Percentiles rank a stretch among this genome's conserved stretches.
These are phyloP conservation scores for Cyanidium caldarium DNA, from an alignment of 23 red algal species.

Conservation along the genomic window DNA sequence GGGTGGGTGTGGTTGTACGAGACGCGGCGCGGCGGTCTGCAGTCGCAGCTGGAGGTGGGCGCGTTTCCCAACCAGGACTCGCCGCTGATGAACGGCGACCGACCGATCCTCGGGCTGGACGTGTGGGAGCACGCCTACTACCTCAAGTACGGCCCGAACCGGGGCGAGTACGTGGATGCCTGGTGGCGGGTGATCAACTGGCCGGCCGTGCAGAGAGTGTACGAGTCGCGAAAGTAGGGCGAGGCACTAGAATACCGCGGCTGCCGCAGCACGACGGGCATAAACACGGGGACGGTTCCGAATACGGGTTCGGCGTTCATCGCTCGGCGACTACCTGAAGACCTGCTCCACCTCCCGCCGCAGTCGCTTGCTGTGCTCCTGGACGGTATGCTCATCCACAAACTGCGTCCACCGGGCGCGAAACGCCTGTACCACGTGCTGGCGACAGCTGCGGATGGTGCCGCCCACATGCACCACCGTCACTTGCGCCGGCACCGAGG, in stretches of 20 bases:
- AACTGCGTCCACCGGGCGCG: not conserved
- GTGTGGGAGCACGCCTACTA: slow-evolving; percentile 19
- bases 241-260: too few species aligned
- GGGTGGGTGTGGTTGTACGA: slow-evolving; percentile 15
- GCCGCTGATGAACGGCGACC: slow-evolving; percentile 7
- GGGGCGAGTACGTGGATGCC: slow-evolving; percentile 9
- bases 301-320: too few species aligned
- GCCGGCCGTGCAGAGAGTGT: not conserved
- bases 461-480: not conserved
- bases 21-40: not conserved
- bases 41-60: slow-evolving; percentile 6
- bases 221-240: not conserved
- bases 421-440: not conserved
- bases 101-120: slow-evolving; percentile 2
- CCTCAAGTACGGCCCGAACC: not conserved
- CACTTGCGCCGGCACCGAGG: not conserved
- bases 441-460: not conserved
- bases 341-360: too few species aligned
- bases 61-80: slow-evolving; percentile 29
- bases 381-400: slow-evolving; percentile 1
- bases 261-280: too few species aligned
- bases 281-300: too few species aligned
- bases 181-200: slow-evolving; percentile 3
- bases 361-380: too few species aligned
- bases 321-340: too few species aligned